Percentiles rank a stretch among this genome's conserved stretches.
Conservation (phyloP, 129 eudicot genomes). For the Scalesia atractyloides region DNA sequence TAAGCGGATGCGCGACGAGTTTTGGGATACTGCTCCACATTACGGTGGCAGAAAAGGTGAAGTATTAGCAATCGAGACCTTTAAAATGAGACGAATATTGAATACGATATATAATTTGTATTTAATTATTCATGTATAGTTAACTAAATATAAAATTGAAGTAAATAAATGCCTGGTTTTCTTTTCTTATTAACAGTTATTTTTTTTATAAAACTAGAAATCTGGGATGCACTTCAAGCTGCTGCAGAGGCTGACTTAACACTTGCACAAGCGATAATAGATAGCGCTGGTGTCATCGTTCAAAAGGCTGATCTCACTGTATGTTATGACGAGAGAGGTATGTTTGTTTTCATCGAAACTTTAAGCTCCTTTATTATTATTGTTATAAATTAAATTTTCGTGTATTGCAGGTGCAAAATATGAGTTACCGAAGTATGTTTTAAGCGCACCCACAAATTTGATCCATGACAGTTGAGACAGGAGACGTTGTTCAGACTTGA, state of each 20-base stretch:
- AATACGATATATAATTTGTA: background rate
- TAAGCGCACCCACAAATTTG: constrained; percentile 90
- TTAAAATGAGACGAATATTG: background rate
- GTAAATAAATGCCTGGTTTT: background rate
- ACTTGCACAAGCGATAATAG: constrained; percentile 82
- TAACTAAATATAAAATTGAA: no score
- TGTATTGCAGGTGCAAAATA: constrained; percentile 80
- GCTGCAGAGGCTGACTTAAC: constrained; percentile 74
- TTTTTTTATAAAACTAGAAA: constrained; percentile 41
- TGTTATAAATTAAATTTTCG: background rate
- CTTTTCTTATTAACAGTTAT: background rate
- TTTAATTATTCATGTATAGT: background rate
- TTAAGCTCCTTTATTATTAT: background rate
- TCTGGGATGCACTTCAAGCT: constrained; percentile 94
- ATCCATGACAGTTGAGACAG: constrained; percentile 47
- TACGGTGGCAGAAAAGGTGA: constrained; percentile 89
- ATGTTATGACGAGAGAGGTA: constrained; percentile 95
- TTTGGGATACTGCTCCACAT: constrained; percentile 95
- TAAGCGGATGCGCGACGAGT: constrained; percentile 81
- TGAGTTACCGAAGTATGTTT: constrained; percentile 83
- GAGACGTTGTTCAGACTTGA: background rate
- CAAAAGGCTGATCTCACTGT: constrained; percentile 71
- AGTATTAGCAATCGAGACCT: background rate
- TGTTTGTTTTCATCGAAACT: background rate
- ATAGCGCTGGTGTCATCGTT: constrained; percentile 87